Conservation (phyloP, 2,329 filamentous ascomycete species). For the Colletotrichum musicola region DNA sequence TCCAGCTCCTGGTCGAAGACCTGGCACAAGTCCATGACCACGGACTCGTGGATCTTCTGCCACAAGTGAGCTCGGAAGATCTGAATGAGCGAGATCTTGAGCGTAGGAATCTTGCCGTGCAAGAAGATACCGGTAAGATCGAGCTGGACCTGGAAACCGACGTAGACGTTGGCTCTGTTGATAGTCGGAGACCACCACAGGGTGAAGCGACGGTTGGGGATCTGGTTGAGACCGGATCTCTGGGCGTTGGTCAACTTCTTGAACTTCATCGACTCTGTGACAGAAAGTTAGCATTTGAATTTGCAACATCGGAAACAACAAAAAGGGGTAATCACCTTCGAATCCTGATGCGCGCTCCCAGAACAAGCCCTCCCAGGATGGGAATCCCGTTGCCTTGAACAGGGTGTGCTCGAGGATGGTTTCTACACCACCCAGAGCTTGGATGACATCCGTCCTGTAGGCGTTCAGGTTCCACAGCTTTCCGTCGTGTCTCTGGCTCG, state of each 20-base stretch:
- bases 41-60: constrained; percentile 99
- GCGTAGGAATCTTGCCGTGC: constrained; percentile 97
- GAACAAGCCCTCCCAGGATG: constrained; percentile 96
- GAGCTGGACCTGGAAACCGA: constrained; percentile 98
- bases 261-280: constrained; percentile 78
- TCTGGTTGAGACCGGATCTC: constrained; percentile 95
- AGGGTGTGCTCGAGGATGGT: constrained; percentile 97
- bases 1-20: constrained; percentile 98
- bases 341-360: constrained; percentile 70
- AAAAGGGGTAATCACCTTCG: too few relatives aligned
- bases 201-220: constrained; percentile 98
- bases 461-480: constrained; percentile 98
- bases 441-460: constrained; percentile 96
- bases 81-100: constrained; percentile 98
- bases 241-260: constrained; percentile 99
- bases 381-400: constrained; percentile 97
- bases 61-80: constrained; percentile 99
- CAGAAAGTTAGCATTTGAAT: constrained; percentile 45
- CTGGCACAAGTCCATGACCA: constrained; percentile 98
- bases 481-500: constrained; percentile 94
- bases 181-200: constrained; percentile 97
- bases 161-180: constrained; percentile 96
- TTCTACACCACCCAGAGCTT: constrained; percentile 95
- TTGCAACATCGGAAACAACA: too few relatives aligned
- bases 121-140: constrained; percentile 99